Evolutionary conservation across 441 rosid species (phyloP).

Genomic region (Syzygium syzygioides): DNA sequence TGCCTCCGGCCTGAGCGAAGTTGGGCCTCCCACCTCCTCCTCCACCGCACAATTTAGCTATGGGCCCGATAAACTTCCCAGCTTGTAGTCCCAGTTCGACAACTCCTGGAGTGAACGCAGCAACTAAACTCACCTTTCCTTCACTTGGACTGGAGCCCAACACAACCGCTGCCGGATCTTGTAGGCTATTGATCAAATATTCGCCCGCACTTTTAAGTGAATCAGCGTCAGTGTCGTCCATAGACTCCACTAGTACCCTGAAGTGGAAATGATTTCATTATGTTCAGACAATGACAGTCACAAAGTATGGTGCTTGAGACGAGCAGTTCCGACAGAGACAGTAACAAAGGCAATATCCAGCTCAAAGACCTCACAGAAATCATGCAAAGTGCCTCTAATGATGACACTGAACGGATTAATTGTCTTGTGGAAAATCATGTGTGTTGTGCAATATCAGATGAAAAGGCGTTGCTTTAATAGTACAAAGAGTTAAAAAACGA

Average conservation of each 20-base stretch:
- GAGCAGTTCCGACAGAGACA: neutral
- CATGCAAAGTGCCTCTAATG: neutral
- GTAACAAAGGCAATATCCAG: neutral
- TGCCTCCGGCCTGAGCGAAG: conserved; percentile 93
- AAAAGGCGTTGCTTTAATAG: neutral
- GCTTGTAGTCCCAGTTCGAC: conserved; percentile 75
- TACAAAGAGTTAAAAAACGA: neutral
- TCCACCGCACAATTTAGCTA: conserved; percentile 84
- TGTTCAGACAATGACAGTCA: neutral
- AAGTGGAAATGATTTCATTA: neutral
- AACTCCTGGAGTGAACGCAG: conserved; percentile 72
- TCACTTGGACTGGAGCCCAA: conserved; percentile 76
- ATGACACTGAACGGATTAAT: neutral
- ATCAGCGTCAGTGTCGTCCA: conserved; percentile 80
- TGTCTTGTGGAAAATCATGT: neutral
- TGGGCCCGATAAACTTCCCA: conserved; percentile 76
- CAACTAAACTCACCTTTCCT: conserved; percentile 87
- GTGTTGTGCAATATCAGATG: neutral
- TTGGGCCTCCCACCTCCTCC: conserved; percentile 94
- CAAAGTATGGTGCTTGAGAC: neutral
- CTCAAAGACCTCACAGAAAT: neutral
- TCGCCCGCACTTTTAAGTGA: conserved; percentile 83
- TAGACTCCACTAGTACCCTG: conserved; percentile 83
- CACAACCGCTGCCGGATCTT: conserved; percentile 74
- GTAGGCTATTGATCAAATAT: conserved; percentile 45